Conservation (phyloP, 768 basidiomycete genomes). For the Leccinum imitatum region DNA sequence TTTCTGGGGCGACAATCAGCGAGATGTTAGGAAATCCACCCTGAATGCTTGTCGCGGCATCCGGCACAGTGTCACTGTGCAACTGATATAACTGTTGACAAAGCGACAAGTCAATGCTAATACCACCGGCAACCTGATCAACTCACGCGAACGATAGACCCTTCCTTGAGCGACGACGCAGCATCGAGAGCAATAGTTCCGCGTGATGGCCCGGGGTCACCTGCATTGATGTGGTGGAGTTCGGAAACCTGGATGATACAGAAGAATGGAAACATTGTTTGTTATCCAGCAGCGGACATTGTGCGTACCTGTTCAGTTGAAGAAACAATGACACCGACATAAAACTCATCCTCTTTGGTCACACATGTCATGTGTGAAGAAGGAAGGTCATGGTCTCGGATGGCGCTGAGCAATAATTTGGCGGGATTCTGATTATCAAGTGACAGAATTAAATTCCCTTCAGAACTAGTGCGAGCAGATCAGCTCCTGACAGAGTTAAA, state of each 20-base stretch:
- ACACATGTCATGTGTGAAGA: slow-evolving; percentile 18
- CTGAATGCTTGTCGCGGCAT: slow-evolving; percentile 1
- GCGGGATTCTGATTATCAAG: slow-evolving; percentile 61
- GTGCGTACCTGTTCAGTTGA: slow-evolving; percentile 15
- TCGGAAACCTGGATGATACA: slow-evolving; percentile 37
- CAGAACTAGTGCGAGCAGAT: slow-evolving; percentile 37
- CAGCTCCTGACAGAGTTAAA: background rate
- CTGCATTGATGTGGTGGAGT: slow-evolving; percentile 61
- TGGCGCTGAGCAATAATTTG: slow-evolving; percentile 53
- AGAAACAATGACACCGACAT: slow-evolving; percentile 43
- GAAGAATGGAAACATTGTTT: background rate
- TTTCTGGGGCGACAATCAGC: slow-evolving; percentile 28
- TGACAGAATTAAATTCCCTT: slow-evolving; percentile 70
- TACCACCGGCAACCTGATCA: background rate
- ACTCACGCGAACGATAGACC: slow-evolving; percentile 51
- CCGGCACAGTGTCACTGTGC: slow-evolving; percentile 22
- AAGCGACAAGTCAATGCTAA: slow-evolving; percentile 1
- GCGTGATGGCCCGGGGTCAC: slow-evolving; percentile 56
- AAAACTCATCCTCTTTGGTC: slow-evolving; percentile 60
- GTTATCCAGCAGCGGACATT: background rate
- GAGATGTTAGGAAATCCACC: slow-evolving; percentile 18
- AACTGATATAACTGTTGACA: slow-evolving; percentile 44
- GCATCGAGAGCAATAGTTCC: slow-evolving; percentile 66
- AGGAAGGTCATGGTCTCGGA: slow-evolving; percentile 39
- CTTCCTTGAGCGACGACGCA: slow-evolving; percentile 47